Evolutionary conservation across 768 basidiomycete genomes (phyloP), one percentile per base, ranked within the genome.

Genomic region (Boletellus sp.): DNA sequence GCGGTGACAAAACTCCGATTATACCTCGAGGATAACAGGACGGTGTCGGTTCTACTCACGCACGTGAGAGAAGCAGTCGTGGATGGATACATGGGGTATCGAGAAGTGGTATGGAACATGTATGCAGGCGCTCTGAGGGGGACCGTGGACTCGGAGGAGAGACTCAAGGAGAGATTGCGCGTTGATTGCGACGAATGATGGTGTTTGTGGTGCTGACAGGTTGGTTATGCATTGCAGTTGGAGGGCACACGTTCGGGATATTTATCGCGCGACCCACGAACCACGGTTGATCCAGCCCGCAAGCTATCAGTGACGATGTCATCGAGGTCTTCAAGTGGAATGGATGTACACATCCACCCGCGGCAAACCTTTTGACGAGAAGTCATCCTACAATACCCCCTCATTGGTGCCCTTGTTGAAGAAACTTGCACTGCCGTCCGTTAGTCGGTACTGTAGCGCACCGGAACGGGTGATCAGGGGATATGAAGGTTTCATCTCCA

Each of bases 1-100:
- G 72, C 67, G n/a, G 75, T 86, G 16, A 74, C 67, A 7, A 76
- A 83, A 47, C 68, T 96, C 63, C 73, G 78, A 60, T 58, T 90
- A 50, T 98, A 94, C 65, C 76, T 99, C 8, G 84, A 85, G 59
- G 88, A 94, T 58, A 80, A 81, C 49, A 74, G 84, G 50, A 92
- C 92, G 5, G 87, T 87, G 28, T 73, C 73, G 3, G 85, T 97
- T 8, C 72, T 98, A 46, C 68, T 96, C 24, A 78, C 78, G 26
- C 92, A 94, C 55, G 75, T 89, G 22, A 74, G 83, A 65, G 88
- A 87, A 39, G 79, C 83, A 28, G 77, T 96, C 16, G 77, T 83
- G 54, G 84, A 87, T 45, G 79, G 79, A 31, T 96, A 94, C 68
- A 74, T 77, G 58, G 74, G 75, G 22, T 96, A 91, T 72, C 71